These are phyloP conservation scores for Chaetomiaceae sp. DNA, from an alignment of 2,329 filamentous ascomycete genomes.

Conservation along the genomic window DNA sequence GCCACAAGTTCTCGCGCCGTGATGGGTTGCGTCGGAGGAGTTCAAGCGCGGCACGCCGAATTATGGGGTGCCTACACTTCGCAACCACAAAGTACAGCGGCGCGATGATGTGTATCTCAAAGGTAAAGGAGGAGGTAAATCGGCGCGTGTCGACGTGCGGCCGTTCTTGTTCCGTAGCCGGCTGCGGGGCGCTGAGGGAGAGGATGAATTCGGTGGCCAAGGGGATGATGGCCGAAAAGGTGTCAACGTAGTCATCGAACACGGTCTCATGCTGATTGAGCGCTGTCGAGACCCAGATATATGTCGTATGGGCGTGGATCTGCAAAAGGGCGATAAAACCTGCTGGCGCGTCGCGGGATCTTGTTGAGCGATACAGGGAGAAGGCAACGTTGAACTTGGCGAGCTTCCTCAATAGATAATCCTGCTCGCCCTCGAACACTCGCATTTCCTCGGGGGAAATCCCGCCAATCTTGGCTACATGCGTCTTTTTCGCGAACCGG, in stretches of 20 bases:
- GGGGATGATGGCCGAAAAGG: constrained; percentile 34
- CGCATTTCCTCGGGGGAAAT: constrained; percentile 23
- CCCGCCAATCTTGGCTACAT: constrained; percentile 25
- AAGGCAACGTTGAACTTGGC: constrained; percentile 29
- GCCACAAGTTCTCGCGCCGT: constrained; percentile 37
- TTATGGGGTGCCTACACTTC: constrained; percentile 37
- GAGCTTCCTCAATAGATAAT: constrained; percentile 29
- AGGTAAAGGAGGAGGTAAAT: constrained; percentile 31
- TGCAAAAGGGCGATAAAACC: constrained; percentile 28
- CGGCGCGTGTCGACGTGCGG: constrained; percentile 12
- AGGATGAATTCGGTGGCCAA: constrained; percentile 28
- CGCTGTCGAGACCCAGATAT: constrained; percentile 31
- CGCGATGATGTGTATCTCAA: constrained; percentile 38
- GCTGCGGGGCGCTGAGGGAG: constrained; percentile 6
- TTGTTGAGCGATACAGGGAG: constrained; percentile 27
- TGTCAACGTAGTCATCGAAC: constrained; percentile 31
- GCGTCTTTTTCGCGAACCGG: constrained; percentile 30
- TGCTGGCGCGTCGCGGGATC: constrained; percentile 17
- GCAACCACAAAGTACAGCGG: constrained; percentile 37
- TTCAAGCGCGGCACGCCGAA: constrained; percentile 34
- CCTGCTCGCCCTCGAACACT: constrained; percentile 29
- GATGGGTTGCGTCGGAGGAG: constrained; percentile 29
- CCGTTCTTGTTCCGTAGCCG: constrained; percentile 6
- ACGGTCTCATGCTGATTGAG: constrained; percentile 29
- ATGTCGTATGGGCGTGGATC: constrained; percentile 32